Base-by-base conservation (phyloP, 1,139 yeast species). In the Saccharomyces uvarum region DNA sequence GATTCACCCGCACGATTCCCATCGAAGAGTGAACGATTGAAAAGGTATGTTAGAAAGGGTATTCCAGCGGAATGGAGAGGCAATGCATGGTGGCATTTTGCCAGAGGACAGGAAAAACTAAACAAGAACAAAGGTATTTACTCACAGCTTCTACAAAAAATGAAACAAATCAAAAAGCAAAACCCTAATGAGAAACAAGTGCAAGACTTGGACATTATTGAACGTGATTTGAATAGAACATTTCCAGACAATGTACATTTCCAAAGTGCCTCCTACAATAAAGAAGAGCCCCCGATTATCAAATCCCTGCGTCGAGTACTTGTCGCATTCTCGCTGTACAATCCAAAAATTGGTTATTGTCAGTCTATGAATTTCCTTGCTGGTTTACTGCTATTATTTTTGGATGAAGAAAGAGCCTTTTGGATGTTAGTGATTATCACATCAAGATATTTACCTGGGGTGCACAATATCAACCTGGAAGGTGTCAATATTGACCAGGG, bases 1-100 rank as follows among this genome's bases (percentile, higher is more conserved):
- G 75, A 73, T 48, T 55, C 57, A 16, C 69, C 69, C 5, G 56
- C 51, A 27, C 70, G 93, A 57, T 91, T 89, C 66, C 98, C 98
- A 0, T 85, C 96, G 0, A 81, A 80, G 57, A 86, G 93, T 8
- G 95, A 87, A 58, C 90, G 88, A 63, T 77, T 90, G 58, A 86
- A 87, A 66, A 80, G 95, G 58, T 83, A 88, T 66, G 81, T 93
- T 13, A 78, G 98, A 55, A 86, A 88, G 67, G 99, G 99, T 6
- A 85, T 93, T 8, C 98, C 99, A 0, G 91, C 96, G 0, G 97
- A 89, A 68, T 91, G 97, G 97, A 75, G 99, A 62, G 99, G 98
- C 0, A 82, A 82, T 61, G 97, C 97, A 0, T 93, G 99, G 99
- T 93, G 93, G 76, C 86, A 82, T 74, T 91, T 88, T 70, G 96